Evolutionary conservation across 2,329 filamentous ascomycete genomes (phyloP).

Genomic region (Colletotrichum nymphaeae): DNA sequence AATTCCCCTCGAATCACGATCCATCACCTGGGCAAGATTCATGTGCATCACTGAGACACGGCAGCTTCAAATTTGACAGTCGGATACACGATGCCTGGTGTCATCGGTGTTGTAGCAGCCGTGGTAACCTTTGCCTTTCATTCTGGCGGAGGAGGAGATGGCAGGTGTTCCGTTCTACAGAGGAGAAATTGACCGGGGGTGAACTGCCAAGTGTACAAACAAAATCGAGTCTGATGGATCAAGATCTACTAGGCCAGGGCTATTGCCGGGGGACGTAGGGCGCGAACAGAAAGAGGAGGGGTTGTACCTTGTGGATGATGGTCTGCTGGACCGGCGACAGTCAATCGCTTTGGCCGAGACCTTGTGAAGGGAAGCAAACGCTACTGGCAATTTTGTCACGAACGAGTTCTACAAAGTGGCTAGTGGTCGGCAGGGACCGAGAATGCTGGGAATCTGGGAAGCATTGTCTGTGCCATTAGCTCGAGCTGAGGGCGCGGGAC

Average conservation of each 20-base stretch:
- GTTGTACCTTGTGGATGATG: not conserved
- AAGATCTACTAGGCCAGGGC: constrained; percentile 11
- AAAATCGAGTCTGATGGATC: not conserved
- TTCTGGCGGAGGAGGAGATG: not conserved
- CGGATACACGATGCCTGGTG: not conserved
- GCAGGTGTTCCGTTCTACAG: constrained; percentile 8
- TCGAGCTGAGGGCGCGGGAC: constrained; percentile 8
- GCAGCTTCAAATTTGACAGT: constrained; percentile 3
- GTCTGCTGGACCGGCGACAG: constrained; percentile 4
- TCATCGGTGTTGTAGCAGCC: constrained; percentile 1
- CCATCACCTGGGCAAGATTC: constrained; percentile 13
- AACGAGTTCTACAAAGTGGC: constrained; percentile 4
- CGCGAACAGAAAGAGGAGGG: not conserved
- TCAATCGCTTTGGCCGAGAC: constrained; percentile 17
- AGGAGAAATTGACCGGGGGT: not conserved
- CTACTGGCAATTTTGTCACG: constrained; percentile 15
- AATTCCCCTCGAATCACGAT: not conserved
- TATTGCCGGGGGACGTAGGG: constrained; percentile 3
- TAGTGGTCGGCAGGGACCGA: constrained; percentile 25
- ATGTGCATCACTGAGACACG: constrained; percentile 27
- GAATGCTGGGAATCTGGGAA: constrained; percentile 2
- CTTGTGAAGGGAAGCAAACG: constrained; percentile 12
- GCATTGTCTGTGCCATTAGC: constrained; percentile 7
- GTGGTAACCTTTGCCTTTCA: not conserved
- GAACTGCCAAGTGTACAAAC: not conserved